Evolutionary conservation across 139 green algal genomes (phyloP).

Genomic region (Mesotaenium endlicherianum): DNA sequence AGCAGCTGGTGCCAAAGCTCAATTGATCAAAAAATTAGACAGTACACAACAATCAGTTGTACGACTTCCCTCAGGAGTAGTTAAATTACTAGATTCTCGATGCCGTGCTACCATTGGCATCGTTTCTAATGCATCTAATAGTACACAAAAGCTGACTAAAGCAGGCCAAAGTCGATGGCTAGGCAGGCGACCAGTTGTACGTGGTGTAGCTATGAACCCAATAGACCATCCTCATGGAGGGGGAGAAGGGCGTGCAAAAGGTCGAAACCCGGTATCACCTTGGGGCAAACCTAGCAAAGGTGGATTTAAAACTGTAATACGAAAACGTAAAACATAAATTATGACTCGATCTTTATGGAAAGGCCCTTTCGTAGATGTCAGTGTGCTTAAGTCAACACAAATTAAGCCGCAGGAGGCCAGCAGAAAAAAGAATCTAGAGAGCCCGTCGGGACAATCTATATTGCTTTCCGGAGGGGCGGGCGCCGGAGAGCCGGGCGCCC

Average conservation of each 20-base stretch:
- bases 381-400: constrained; percentile 70
- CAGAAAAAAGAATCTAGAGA: constrained; percentile 57
- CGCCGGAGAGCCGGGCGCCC: too few relatives aligned
- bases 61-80: neutral
- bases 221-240: constrained; percentile 47
- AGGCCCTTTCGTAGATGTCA: too few relatives aligned
- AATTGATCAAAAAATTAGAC: too few relatives aligned
- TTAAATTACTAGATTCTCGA: neutral
- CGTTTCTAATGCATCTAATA: constrained; percentile 41
- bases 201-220: constrained; percentile 36
- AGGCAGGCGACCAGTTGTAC: constrained; percentile 14
- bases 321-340: too few relatives aligned
- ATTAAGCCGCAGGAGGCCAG: constrained; percentile 16
- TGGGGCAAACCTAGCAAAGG: constrained; percentile 45
- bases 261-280: constrained; percentile 25
- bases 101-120: constrained; percentile 25
- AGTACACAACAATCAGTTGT: too few relatives aligned
- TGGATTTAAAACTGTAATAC: constrained; percentile 30
- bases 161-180: constrained; percentile 32
- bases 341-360: too few relatives aligned
- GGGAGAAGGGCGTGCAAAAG: constrained; percentile 40
- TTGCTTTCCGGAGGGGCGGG: too few relatives aligned
- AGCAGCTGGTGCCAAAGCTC: too few relatives aligned
- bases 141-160: constrained; percentile 21
- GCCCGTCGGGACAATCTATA: too few relatives aligned